phyloP scores from a whole-genome alignment of 1,139 yeast species.

The Zhuliangozyma parablackwelliae region DNA sequence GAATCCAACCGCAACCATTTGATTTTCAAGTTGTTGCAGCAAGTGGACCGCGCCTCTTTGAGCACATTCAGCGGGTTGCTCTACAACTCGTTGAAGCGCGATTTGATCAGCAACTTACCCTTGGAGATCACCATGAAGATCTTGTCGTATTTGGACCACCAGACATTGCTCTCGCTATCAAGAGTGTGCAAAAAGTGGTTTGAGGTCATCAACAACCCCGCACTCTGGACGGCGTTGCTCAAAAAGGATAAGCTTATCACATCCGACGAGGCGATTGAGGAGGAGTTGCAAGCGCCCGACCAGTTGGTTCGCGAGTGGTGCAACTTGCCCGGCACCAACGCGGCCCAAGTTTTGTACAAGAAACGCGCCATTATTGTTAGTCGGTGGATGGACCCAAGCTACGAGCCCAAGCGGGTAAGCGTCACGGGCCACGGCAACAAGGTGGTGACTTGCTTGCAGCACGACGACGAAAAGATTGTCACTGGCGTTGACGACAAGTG shows the following conservation, averaged over 20 bases:
- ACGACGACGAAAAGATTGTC: conserved; percentile 84
- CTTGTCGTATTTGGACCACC: conserved; percentile 61
- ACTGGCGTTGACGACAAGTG: conserved; percentile 90
- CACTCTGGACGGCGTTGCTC: conserved; percentile 56
- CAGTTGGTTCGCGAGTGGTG: conserved; percentile 33
- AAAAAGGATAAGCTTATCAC: conserved; percentile 51
- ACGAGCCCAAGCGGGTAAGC: conserved; percentile 64
- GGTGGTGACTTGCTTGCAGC: conserved; percentile 91
- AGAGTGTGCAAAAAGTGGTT: conserved; percentile 73
- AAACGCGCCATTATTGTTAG: conserved; percentile 60
- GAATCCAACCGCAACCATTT: conserved; percentile 40
- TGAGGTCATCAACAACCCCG: conserved; percentile 52
- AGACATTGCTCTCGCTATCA: conserved; percentile 58
- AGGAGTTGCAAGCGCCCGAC: conserved; percentile 28
- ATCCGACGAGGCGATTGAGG: conserved; percentile 28
- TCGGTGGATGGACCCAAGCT: conserved; percentile 81
- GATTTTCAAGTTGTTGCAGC: conserved; percentile 61
- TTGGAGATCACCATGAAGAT: conserved; percentile 69
- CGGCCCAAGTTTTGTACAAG: conserved; percentile 58
- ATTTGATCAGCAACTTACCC: conserved; percentile 68
- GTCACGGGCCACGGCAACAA: conserved; percentile 67
- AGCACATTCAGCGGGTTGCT: conserved; percentile 63
- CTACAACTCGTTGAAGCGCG: conserved; percentile 62
- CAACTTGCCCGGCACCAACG: conserved; percentile 16
- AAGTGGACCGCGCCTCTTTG: conserved; percentile 62